Evolutionary conservation across 2,329 filamentous ascomycete species (phyloP).

Genomic region (Magnaporthiopsis rhizophila): DNA sequence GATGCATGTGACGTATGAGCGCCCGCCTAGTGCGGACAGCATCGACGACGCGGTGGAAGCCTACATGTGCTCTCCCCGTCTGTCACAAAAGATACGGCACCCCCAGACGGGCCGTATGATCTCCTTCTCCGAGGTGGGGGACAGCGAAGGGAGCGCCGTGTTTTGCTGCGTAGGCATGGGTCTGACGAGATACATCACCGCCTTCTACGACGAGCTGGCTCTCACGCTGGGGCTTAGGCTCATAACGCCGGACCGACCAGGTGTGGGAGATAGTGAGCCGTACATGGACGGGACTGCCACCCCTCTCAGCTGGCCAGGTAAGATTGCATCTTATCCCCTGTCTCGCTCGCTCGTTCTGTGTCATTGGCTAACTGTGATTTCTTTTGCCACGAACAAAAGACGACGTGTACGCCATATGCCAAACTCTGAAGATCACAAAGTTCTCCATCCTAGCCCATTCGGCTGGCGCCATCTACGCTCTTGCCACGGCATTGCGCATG

Average conservation of each 20-base stretch:
- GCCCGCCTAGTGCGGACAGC: constrained; percentile 73
- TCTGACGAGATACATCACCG: constrained; percentile 87
- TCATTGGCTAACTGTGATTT: constrained; percentile 18
- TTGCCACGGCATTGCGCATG: constrained; percentile 91
- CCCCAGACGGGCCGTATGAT: constrained; percentile 81
- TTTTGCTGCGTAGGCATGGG: constrained; percentile 99
- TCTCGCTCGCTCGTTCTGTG: not conserved
- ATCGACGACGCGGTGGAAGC: constrained; percentile 81
- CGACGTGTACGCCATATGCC: constrained; percentile 91
- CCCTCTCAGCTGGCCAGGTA: constrained; percentile 89
- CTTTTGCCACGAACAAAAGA: constrained; percentile 26
- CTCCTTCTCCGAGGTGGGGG: constrained; percentile 93
- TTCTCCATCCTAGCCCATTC: constrained; percentile 96
- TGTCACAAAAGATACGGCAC: constrained; percentile 83
- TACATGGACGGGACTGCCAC: constrained; percentile 76
- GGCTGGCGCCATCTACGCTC: constrained; percentile 93
- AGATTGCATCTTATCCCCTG: constrained; percentile 20
- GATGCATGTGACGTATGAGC: constrained; percentile 50
- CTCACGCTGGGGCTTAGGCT: constrained; percentile 79
- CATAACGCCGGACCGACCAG: constrained; percentile 89
- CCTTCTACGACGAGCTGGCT: constrained; percentile 94
- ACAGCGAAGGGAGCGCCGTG: constrained; percentile 82
- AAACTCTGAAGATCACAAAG: constrained; percentile 83
- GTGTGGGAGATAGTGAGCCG: constrained; percentile 84
- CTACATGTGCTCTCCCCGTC: constrained; percentile 72